Evolutionary conservation across 164 flowering plant species (phyloP).

Genomic region (Vitis cinerea): DNA sequence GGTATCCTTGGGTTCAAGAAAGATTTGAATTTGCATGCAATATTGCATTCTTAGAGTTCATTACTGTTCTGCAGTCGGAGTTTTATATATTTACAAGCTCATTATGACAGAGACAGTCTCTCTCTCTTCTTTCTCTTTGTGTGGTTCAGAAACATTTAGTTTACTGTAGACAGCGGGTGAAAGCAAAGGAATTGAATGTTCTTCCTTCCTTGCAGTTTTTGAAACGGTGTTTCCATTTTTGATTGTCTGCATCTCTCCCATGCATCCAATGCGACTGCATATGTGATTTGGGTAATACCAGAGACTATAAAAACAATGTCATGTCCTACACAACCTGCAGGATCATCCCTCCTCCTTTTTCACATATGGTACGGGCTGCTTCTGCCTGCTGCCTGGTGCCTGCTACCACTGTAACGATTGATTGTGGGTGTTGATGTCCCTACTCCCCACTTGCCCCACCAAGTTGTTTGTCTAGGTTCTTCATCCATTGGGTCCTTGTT

Average conservation of each 20-base stretch:
- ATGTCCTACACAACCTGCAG: background rate
- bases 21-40: background rate
- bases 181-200: background rate
- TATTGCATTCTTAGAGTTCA: background rate
- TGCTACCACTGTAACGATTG: no score
- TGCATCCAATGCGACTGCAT: background rate
- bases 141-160: background rate
- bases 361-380: background rate
- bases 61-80: background rate
- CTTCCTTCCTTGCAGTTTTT: background rate
- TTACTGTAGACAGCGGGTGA: background rate
- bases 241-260: background rate
- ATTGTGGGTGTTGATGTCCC: no score
- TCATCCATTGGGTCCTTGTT: background rate
- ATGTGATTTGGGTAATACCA: background rate
- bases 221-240: background rate
- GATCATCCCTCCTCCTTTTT: background rate
- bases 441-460: no score
- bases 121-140: background rate
- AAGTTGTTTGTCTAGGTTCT: background rate
- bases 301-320: background rate
- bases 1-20: no score
- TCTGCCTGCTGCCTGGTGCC: no score
- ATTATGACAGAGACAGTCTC: background rate
- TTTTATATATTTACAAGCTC: background rate